Evolutionary conservation across 768 basidiomycete genomes (phyloP), one percentile per base, ranked within the genome.

Genomic region (Lanmaoa rubissima): DNA sequence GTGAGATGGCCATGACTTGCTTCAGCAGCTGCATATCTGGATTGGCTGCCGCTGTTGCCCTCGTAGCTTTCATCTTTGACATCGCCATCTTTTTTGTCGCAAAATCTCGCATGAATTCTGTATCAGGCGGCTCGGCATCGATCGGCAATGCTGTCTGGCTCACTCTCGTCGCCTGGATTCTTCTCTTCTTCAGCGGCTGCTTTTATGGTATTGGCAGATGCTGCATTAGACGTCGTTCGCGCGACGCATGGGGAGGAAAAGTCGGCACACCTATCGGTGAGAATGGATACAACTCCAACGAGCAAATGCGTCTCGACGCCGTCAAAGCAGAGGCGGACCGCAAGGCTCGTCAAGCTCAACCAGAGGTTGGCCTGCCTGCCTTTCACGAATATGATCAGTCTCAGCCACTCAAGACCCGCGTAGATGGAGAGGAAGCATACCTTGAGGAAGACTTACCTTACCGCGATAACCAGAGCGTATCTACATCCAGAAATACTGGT

Each of bases 81-180:
- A 74, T 98, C 55, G 89, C 83, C 62, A 76, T 97, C 55, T 98
- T 98, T 76, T 93, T 92, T 78, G 74, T 96, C 54, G 91, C 91
- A 55, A 94, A 88, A 67, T 76, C 89, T 43, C 84, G 94, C 51
- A 88, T 99, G 71, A 89, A 91, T 69, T 58, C 65, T 17, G 81
- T 85, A n/a, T 62, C 78, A 5, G 86, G 93, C 19, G 94, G 91
- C 6, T 78, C 78, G 0, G 94, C 96, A 0, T 74, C 78, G 19
- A 88, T 95, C 9, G 95, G 95, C n/a, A 87, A 81, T 56, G 93
- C 90, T 21, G 82, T 95, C 42, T 98, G 95, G 95, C 76, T 98
- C 45, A 93, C 92, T 3, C 82, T 98, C 35, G 88, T 84, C 2
- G 91, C 92, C 1, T 94, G 89, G 82, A 26, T 95, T 17, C 76